Evolutionary conservation across 331 rosid genomes (phyloP).

Genomic region (Dryas integrifolia): DNA sequence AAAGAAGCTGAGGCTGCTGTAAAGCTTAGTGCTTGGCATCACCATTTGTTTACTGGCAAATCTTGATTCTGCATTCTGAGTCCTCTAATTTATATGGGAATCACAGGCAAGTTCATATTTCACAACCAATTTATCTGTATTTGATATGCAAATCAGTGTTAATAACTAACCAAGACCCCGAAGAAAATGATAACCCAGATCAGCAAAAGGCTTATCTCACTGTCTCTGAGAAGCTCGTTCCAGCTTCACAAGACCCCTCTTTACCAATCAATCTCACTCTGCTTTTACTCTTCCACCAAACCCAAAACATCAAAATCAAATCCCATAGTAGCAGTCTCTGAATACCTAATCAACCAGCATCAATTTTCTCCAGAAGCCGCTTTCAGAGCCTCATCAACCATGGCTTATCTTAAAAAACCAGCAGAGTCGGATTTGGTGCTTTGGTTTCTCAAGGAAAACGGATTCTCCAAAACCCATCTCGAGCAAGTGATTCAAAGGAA

Average conservation of each 20-base stretch:
- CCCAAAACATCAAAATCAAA: slow-evolving; percentile 11
- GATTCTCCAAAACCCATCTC: slow-evolving; percentile 33
- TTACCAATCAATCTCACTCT: slow-evolving; percentile 17
- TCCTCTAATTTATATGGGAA: background rate
- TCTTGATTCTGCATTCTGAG: background rate
- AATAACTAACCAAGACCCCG: background rate
- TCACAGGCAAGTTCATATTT: background rate
- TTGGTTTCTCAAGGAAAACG: slow-evolving; percentile 25
- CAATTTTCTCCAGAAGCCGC: slow-evolving; percentile 33
- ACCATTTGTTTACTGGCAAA: background rate
- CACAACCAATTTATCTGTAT: background rate
- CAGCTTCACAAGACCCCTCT: slow-evolving; percentile 7
- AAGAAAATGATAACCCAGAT: slow-evolving; percentile 6
- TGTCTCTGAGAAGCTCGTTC: slow-evolving; percentile 7
- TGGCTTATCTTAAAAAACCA: slow-evolving; percentile 18
- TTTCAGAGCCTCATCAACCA: slow-evolving; percentile 23
- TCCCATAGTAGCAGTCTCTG: background rate
- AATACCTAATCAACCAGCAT: slow-evolving; percentile 34
- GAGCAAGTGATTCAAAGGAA: slow-evolving; percentile 21
- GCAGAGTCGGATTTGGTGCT: slow-evolving; percentile 20
- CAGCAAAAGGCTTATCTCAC: slow-evolving; percentile 2
- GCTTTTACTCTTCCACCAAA: slow-evolving; percentile 25
- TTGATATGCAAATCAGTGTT: background rate
- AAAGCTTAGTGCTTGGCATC: background rate
- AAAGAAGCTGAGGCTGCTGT: background rate